These are phyloP conservation scores for Alternaria conjuncta DNA, from an alignment of 2,329 filamentous ascomycete genomes.

Conservation along the genomic window DNA sequence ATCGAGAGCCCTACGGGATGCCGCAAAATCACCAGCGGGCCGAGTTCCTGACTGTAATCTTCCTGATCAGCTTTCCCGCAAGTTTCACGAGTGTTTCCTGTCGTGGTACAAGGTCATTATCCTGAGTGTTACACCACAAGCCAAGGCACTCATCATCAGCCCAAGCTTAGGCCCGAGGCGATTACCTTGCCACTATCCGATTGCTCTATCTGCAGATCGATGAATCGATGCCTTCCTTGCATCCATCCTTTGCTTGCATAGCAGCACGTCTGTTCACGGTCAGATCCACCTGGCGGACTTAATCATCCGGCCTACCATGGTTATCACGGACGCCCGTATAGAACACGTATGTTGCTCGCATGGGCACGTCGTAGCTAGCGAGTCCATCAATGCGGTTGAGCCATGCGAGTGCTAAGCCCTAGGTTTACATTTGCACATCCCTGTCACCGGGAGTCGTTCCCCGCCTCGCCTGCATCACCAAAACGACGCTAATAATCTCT, in stretches of 20 bases:
- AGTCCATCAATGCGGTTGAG: conserved; percentile 15
- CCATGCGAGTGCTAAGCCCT: conserved; percentile 17
- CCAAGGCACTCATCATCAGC: background rate
- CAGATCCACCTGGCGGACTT: background rate
- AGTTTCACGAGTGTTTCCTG: conserved; percentile 16
- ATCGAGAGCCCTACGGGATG: background rate
- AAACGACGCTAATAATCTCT: conserved; percentile 14
- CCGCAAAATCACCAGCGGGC: conserved; percentile 1
- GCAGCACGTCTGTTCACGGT: conserved; percentile 1
- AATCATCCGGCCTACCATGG: conserved; percentile 7
- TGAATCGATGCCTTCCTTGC: background rate
- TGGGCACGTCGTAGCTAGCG: conserved; percentile 10
- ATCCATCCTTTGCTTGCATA: background rate
- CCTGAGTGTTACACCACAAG: conserved; percentile 4
- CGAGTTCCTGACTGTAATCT: background rate
- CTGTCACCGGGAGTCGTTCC: conserved; percentile 22
- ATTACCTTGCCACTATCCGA: background rate
- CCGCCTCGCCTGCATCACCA: conserved; percentile 18
- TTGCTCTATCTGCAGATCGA: conserved; percentile 2
- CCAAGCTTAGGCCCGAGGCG: background rate
- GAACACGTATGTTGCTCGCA: conserved; percentile 4
- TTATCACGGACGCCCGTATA: conserved; percentile 4
- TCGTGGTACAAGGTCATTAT: conserved; percentile 6
- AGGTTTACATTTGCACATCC: conserved; percentile 8
- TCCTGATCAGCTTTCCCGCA: background rate